Conservation (phyloP, 2,329 filamentous ascomycete species). For the Fusarium algeriense region DNA sequence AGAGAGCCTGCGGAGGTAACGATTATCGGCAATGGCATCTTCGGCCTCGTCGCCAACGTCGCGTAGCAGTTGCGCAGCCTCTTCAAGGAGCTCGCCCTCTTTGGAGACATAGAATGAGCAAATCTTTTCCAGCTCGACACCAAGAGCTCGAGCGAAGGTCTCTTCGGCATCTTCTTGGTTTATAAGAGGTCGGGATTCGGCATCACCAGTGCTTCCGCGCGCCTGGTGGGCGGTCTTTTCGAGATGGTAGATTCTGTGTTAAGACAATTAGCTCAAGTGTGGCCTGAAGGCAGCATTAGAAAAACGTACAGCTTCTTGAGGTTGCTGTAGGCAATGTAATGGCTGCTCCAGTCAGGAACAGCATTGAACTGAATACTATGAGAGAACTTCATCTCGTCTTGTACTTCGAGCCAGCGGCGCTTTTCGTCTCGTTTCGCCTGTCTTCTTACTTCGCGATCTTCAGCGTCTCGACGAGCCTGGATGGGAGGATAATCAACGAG, state of each 20-base stretch:
- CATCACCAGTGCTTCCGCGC: conserved; percentile 67
- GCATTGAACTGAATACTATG: conserved; percentile 99
- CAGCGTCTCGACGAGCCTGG: conserved; percentile 46
- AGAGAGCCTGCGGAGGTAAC: conserved; percentile 52
- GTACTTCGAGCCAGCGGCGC: conserved; percentile 76
- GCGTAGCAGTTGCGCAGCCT: conserved; percentile 79
- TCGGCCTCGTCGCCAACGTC: conserved; percentile 78
- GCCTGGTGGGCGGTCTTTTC: conserved; percentile 84
- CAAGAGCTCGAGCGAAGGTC: conserved; percentile 83
- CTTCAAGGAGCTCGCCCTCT: conserved; percentile 86
- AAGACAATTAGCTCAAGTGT: conserved; percentile 15
- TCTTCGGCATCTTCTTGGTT: conserved; percentile 79
- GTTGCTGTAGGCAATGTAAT: conserved; percentile 99
- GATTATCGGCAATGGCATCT: conserved; percentile 62
- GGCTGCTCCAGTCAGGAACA: conserved; percentile 98
- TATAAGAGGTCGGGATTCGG: conserved; percentile 88
- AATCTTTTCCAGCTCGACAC: conserved; percentile 93
- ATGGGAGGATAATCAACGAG: conserved; percentile 57
- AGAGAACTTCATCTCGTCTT: conserved; percentile 98
- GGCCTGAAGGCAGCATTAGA: neutral
- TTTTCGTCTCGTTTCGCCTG: conserved; percentile 69
- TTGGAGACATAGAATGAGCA: conserved; percentile 91
- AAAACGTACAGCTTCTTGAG: conserved; percentile 91
- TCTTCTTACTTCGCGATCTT: conserved; percentile 52
- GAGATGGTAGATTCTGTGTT: conserved; percentile 88